These are phyloP conservation scores for Tilletia walkeri DNA, from an alignment of 1,284 basidiomycete species.

Conservation along the genomic window DNA sequence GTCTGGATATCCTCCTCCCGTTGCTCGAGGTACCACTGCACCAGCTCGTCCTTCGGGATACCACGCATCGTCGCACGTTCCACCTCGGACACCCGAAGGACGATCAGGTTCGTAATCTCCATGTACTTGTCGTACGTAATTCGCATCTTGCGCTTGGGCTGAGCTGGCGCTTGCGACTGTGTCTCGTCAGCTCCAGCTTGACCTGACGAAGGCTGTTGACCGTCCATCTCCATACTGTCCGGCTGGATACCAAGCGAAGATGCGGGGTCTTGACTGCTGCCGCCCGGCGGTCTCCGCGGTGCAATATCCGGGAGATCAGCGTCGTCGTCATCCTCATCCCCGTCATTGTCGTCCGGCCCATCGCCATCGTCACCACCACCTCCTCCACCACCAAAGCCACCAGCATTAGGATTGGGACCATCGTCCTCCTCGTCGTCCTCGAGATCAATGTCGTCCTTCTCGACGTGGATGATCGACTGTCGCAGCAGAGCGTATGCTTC, in stretches of 20 bases:
- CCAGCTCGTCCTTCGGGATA: conserved; percentile 72
- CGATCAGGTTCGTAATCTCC: conserved; percentile 80
- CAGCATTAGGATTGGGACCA: conserved; percentile 21
- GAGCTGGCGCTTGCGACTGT: background rate
- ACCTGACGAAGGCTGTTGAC: background rate
- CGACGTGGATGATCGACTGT: conserved; percentile 98
- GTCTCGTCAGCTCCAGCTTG: background rate
- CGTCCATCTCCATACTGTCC: conserved; percentile 17
- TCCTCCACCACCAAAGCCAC: conserved; percentile 11
- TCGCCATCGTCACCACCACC: background rate
- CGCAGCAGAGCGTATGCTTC: conserved; percentile 91
- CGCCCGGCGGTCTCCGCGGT: conserved; percentile 1
- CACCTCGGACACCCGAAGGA: conserved; percentile 74
- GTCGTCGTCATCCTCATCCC: conserved; percentile 18
- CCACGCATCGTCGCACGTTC: conserved; percentile 77
- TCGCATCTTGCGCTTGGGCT: conserved; percentile 7
- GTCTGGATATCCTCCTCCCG: conserved; percentile 74
- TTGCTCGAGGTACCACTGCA: conserved; percentile 93
- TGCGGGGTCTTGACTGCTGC: background rate
- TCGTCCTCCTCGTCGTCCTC: conserved; percentile 77
- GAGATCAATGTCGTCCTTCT: conserved; percentile 97
- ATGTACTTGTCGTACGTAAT: conserved; percentile 75
- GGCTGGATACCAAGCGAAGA: background rate
- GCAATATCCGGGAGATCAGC: background rate
- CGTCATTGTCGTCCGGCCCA: conserved; percentile 17